Evolutionary conservation across 805 yeast genomes (phyloP).

Genomic region (Metschnikowia chrysomelidarum): DNA sequence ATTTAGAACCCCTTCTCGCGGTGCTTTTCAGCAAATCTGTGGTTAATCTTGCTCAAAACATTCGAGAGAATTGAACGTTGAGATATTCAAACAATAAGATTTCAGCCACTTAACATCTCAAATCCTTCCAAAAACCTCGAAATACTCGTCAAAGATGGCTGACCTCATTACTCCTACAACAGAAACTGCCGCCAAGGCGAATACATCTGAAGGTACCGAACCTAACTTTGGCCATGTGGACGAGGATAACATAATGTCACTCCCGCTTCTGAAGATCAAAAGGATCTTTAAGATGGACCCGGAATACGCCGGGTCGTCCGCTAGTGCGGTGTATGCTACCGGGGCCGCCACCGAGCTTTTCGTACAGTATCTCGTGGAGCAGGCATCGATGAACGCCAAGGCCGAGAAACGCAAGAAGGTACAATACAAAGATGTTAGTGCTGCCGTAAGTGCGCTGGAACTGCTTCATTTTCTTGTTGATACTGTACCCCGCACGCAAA

Average conservation of each 20-base stretch:
- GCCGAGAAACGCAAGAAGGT: conserved; percentile 66
- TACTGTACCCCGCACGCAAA: conserved; percentile 62
- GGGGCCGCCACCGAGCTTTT: conserved; percentile 80
- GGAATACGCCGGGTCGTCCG: conserved; percentile 64
- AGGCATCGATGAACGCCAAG: conserved; percentile 64
- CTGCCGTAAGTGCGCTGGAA: conserved; percentile 58
- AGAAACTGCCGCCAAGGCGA: too few relatives aligned
- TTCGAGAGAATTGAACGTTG: too few relatives aligned
- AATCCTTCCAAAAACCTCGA: too few relatives aligned
- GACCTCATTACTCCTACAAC: too few relatives aligned
- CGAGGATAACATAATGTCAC: conserved; percentile 20
- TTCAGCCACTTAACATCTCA: too few relatives aligned
- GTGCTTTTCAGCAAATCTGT: too few relatives aligned
- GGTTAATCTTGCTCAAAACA: too few relatives aligned
- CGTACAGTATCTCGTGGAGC: conserved; percentile 66
- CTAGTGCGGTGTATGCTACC: conserved; percentile 68
- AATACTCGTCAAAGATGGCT: too few relatives aligned
- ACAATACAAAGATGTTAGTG: conserved; percentile 67
- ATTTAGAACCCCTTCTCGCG: too few relatives aligned
- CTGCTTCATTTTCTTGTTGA: conserved; percentile 62
- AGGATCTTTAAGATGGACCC: conserved; percentile 75
- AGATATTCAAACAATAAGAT: too few relatives aligned
- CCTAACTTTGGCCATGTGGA: too few relatives aligned
- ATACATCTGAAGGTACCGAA: too few relatives aligned
- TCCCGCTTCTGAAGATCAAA: conserved; percentile 70